These are phyloP conservation scores for Gautieria morchelliformis DNA, from an alignment of 768 basidiomycete species.

Conservation along the genomic window DNA sequence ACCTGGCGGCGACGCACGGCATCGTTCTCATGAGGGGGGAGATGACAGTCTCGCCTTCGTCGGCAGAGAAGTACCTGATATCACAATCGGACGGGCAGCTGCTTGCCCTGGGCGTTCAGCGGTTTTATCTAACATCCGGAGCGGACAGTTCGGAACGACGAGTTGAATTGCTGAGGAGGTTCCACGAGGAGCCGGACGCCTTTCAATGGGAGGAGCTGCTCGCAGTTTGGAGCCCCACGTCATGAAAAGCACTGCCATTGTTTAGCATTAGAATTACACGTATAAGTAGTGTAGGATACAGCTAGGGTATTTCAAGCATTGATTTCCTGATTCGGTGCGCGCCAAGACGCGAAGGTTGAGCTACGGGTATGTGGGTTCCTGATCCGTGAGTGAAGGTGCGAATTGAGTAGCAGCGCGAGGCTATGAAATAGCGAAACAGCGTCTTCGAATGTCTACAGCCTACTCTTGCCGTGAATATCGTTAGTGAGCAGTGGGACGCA, in stretches of 20 bases:
- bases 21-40: slow-evolving; percentile 86
- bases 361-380: no score
- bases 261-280: background rate
- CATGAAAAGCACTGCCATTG: background rate
- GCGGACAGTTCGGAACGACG: slow-evolving; percentile 28
- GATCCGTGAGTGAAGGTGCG: background rate
- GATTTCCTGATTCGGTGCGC: no score
- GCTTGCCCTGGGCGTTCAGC: slow-evolving; percentile 71
- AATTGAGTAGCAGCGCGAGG: background rate
- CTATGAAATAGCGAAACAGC: background rate
- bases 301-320: no score
- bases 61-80: slow-evolving; percentile 44
- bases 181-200: slow-evolving; percentile 68
- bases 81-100: slow-evolving; percentile 78
- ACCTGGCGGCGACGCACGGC: slow-evolving; percentile 70
- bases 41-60: slow-evolving; percentile 59
- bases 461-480: background rate
- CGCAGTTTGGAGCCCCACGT: slow-evolving; percentile 27
- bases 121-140: slow-evolving; percentile 68
- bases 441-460: background rate
- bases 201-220: slow-evolving; percentile 82
- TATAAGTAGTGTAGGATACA: no score
- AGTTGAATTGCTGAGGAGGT: slow-evolving; percentile 47
- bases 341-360: no score
- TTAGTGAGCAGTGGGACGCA: background rate